Evolutionary conservation across 768 basidiomycete genomes (phyloP), one percentile per base, ranked within the genome.

Genomic region (Pleurotus giganteus): DNA sequence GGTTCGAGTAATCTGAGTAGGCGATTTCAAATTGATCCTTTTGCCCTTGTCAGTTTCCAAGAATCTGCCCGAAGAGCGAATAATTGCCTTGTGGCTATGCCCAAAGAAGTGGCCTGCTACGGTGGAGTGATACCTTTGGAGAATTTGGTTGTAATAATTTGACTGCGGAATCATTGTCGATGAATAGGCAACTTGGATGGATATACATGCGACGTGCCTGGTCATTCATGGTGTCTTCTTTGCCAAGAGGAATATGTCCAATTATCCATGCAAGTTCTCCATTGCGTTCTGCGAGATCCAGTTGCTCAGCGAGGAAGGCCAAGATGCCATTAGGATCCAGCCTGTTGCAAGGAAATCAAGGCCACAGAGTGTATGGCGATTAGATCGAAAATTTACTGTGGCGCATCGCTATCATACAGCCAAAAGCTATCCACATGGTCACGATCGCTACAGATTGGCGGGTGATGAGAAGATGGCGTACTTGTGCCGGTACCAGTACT

Each of bases 21-120:
- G 67, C 68, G 34, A 77, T 71, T 62, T 73, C 69, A 52, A 76
- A 74, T 58, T 76, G 67, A 56, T 75, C 73, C 67, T 70, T 31
- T 13, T 34, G 36, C 12, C 9, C 13, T 9, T 21, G 3, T 36
- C 31, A 11, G 47, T 47, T 23, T 26, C 8, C 12, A 17, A n/a
- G 7, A n/a, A 27, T 21, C 24, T 39, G 8, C 2, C 21, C 45
- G 26, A 17, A 29, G 34, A 17, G 19, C 26, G 24, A 29, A 13
- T 17, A 51, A 59, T 23, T 27, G 65, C 69, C 53, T 68, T 64
- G 49, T 74, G 73, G 21, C 65, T 74, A 51, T 77, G 74, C 0
- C 76, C 76, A 52, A 71, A 77, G 57, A 77, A 75, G 46, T 73
- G 71, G 4, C 65, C 74, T 0, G 72, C 71, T 36, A 76, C 71